These are phyloP conservation scores for Leptomonas seymouri DNA, from an alignment of 208 protist genomes.

Conservation along the genomic window DNA sequence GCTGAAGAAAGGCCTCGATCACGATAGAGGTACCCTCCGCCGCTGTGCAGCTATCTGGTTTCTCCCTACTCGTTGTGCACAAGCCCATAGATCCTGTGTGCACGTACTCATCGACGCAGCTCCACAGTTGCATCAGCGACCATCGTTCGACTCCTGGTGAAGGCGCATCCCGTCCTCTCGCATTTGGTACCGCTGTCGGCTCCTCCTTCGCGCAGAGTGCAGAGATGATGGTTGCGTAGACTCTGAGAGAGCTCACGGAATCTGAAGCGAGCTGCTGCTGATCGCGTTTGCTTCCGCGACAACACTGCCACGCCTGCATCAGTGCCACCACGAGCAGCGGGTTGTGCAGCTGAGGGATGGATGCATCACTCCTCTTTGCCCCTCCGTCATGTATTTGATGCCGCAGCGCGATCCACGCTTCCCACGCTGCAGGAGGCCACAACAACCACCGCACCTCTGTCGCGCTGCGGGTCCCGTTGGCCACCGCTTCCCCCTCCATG, in stretches of 20 bases:
- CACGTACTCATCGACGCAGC: constrained; percentile 14
- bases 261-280: neutral
- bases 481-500: neutral
- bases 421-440: constrained; percentile 28
- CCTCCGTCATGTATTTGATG: too few species aligned
- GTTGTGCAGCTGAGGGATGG: neutral
- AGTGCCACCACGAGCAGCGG: constrained; percentile 7
- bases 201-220: neutral
- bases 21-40: constrained; percentile 5
- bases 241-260: neutral
- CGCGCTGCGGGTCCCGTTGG: neutral
- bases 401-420: neutral
- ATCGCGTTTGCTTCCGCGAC: neutral
- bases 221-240: neutral
- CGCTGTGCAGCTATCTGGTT: neutral
- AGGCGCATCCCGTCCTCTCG: neutral
- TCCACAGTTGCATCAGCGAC: constrained; percentile 18
- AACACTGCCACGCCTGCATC: constrained; percentile 3
- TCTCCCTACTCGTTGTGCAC: neutral
- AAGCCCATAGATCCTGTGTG: neutral
- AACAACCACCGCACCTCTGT: constrained; percentile 9
- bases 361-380: neutral
- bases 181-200: neutral
- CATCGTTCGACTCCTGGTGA: neutral
- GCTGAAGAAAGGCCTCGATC: constrained; percentile 16